Percentiles rank a stretch among this genome's conserved stretches.
Conservation (phyloP, 768 basidiomycete genomes). For the Chalciporus chontae region DNA sequence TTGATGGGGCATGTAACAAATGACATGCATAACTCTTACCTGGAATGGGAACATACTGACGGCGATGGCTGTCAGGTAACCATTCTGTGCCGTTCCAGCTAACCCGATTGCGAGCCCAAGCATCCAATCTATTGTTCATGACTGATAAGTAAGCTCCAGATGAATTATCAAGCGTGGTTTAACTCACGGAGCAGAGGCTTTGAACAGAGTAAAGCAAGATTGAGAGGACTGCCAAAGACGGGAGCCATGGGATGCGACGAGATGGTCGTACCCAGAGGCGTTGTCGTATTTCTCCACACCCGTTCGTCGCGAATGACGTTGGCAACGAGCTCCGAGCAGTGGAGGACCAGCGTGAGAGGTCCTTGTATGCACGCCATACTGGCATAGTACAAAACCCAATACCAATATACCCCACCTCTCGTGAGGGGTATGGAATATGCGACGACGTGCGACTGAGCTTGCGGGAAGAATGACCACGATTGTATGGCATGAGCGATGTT, state of each 20-base stretch:
- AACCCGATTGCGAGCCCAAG: slow-evolving; percentile 27
- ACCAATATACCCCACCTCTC: slow-evolving; percentile 12
- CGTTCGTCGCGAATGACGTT: slow-evolving; percentile 29
- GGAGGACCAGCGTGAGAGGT: slow-evolving; percentile 26
- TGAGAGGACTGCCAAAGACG: slow-evolving; percentile 20
- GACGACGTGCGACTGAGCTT: slow-evolving; percentile 13
- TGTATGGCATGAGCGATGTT: not conserved
- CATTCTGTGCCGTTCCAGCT: slow-evolving; percentile 9
- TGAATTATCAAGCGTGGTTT: not conserved
- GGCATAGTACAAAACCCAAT: slow-evolving; percentile 25
- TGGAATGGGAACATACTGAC: slow-evolving; percentile 28
- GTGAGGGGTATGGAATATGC: slow-evolving; percentile 22
- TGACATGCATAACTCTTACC: slow-evolving; percentile 5
- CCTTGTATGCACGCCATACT: slow-evolving; percentile 27
- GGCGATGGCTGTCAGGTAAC: slow-evolving; percentile 10
- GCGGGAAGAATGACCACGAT: slow-evolving; percentile 29
- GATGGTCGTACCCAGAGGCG: slow-evolving; percentile 11
- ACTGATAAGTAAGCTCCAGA: not conserved
- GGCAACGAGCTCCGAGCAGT: slow-evolving; percentile 26
- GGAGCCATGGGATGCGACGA: slow-evolving; percentile 19
- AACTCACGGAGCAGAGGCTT: slow-evolving; percentile 29
- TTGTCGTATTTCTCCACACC: slow-evolving; percentile 25
- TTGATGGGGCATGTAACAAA: not conserved
- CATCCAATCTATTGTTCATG: slow-evolving; percentile 27
- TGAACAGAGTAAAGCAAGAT: slow-evolving; percentile 12